A percentile compares a stretch with the other conserved stretches of the same genome.
Evolutionary conservation across 2,329 filamentous ascomycete genomes (phyloP).

Genomic region (Westerdykella sp.): DNA sequence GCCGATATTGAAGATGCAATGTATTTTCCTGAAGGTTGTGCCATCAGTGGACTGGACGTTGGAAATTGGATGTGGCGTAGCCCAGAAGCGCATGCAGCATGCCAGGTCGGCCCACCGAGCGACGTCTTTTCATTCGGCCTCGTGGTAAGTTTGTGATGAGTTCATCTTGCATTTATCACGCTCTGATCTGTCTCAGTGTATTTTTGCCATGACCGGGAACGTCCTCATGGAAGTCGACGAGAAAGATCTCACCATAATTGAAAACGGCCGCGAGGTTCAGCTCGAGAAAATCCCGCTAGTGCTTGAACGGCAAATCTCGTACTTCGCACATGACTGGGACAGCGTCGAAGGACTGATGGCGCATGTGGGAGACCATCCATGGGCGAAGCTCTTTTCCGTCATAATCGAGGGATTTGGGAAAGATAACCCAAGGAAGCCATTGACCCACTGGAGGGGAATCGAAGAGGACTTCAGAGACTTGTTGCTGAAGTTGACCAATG

Average conservation of each 20-base stretch:
- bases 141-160: constrained; percentile 30
- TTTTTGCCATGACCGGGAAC: constrained; percentile 40
- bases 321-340: constrained; percentile 44
- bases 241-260: constrained; percentile 17
- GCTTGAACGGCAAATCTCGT: constrained; percentile 44
- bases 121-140: constrained; percentile 44
- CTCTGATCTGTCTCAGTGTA: constrained; percentile 31
- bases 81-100: constrained; percentile 42
- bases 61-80: constrained; percentile 46
- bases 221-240: constrained; percentile 33
- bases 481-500: no score
- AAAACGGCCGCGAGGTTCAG: no score
- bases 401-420: no score
- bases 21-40: constrained; percentile 34
- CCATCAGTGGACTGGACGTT: no score
- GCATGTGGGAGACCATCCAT: no score
- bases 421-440: constrained; percentile 42
- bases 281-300: no score
- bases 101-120: constrained; percentile 35
- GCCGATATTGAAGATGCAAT: constrained; percentile 41
- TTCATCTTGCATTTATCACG: not conserved
- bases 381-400: no score
- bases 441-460: constrained; percentile 3
- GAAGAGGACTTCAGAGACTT: constrained; percentile 11
- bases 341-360: no score